phyloP scores from a whole-genome alignment of 371 early-diverging fungal species.

The Mortierella sp. region DNA sequence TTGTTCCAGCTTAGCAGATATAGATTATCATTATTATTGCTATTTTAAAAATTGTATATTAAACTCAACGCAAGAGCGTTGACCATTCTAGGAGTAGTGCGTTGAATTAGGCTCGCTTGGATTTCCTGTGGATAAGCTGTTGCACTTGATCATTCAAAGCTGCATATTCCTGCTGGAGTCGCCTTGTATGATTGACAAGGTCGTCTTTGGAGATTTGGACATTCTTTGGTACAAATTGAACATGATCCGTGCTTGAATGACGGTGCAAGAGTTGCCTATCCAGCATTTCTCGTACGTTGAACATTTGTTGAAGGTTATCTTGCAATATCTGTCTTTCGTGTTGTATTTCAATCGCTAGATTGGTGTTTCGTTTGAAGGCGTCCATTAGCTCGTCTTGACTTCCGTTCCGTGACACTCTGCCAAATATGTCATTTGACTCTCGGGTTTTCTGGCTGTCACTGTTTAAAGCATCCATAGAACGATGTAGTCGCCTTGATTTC shows the following conservation, averaged over 20 bases:
- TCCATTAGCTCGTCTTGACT: constrained; percentile 1
- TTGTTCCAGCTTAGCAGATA: too few relatives aligned
- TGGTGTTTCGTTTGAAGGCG: not conserved
- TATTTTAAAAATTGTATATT: too few relatives aligned
- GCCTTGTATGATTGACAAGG: constrained; percentile 12
- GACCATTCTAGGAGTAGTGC: too few relatives aligned
- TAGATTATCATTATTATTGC: too few relatives aligned
- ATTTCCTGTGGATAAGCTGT: constrained; percentile 1
- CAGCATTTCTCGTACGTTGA: constrained; percentile 9
- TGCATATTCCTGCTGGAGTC: constrained; percentile 22
- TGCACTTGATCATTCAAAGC: constrained; percentile 14
- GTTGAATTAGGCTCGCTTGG: not conserved
- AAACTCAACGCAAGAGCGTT: too few relatives aligned
- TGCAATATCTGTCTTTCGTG: constrained; percentile 19
- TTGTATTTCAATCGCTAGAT: not conserved
- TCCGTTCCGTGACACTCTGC: not conserved
- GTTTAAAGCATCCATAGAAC: not conserved
- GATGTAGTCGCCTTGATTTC: constrained; percentile 15
- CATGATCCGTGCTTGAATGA: constrained; percentile 31
- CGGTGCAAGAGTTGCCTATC: constrained; percentile 17
- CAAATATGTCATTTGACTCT: not conserved
- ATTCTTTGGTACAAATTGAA: constrained; percentile 26
- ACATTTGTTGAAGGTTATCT: constrained; percentile 12
- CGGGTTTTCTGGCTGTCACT: not conserved
- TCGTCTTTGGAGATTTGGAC: constrained; percentile 13